Evolutionary conservation across 768 basidiomycete species (phyloP), one percentile per base, ranked within the genome.

Genomic region (Tricholoma bakamatsutake): DNA sequence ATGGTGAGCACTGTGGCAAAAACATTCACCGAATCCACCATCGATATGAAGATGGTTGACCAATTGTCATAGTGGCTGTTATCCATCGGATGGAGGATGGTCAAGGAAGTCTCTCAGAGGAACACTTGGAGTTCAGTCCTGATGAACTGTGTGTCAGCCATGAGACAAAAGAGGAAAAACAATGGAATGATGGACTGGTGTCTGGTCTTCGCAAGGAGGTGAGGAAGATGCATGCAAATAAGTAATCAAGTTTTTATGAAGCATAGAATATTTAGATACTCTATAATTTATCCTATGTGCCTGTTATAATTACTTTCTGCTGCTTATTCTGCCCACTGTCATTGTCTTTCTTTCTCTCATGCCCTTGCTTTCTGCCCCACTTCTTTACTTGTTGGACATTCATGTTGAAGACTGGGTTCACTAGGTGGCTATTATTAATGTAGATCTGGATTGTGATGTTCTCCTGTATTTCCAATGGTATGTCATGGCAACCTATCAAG

Each of bases 1-100:
- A 34, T 7, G 49, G 49, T 50, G 49, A 50, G 33, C 45, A 46
- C 45, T n/a, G n/a, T 46, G 40, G 45, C 45, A 46, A 46, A 46
- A 5, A 46, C 28, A 24, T 50, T 50, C 6, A 11, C 30, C 15
- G 30, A 37, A 50, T 50, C 35, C 49, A 50, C 21, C 49, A 50
- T 50, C 9, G 31, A 50, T 17, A 50, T 12, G 8, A 50, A 50
- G 49, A 33, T 18, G 49, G 35, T 18, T 17, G n/a, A 24, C n/a
- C 11, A 33, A 33, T 50, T 37, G 10, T 50, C 8, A 50, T 33
- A 21, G 18, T 37, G 17, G 49, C 31, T 17, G 31, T 50, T 50
- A 6, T 50, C 31, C 31, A 34, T 50, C 10, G 2, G 35, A 33
- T 18, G 10, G 31, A 33, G 8, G 15, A 50, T 37, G 49, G 49